These are phyloP conservation scores for Leptodermis oblonga DNA, from an alignment of 257 asterid genomes.

Conservation along the genomic window DNA sequence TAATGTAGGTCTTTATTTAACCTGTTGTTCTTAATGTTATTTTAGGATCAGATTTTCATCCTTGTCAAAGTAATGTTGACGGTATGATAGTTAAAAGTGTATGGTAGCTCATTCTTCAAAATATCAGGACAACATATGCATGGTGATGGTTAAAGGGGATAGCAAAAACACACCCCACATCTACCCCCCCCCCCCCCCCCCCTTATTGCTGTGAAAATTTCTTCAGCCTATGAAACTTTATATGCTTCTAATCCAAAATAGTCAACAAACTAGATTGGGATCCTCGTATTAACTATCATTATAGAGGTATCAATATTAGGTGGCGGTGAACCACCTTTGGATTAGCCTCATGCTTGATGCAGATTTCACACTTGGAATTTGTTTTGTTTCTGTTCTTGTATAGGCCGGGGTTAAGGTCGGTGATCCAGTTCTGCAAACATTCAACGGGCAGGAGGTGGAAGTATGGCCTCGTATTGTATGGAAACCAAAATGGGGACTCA, in stretches of 20 bases:
- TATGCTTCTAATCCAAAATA: background rate
- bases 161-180: no score
- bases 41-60: background rate
- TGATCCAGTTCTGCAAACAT: conserved; percentile 55
- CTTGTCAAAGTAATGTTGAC: background rate
- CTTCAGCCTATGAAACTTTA: background rate
- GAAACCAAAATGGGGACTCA: conserved; percentile 96
- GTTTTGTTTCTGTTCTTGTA: conserved; percentile 11
- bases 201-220: background rate
- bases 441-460: conserved; percentile 89
- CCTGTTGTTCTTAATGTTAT: background rate
- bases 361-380: conserved; percentile 6
- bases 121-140: background rate
- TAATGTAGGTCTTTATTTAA: background rate
- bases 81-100: background rate
- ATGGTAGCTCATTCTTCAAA: background rate
- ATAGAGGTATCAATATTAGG: background rate
- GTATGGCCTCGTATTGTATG: conserved; percentile 92
- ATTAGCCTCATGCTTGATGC: conserved; percentile 5
- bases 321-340: background rate
- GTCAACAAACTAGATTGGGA: background rate
- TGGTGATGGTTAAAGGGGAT: no score
- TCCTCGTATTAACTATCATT: background rate
- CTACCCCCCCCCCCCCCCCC: no score
- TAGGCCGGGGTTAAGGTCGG: conserved; percentile 91